phyloP scores from a whole-genome alignment of 2,329 filamentous ascomycete genomes.

The Clarireedia sp. region DNA sequence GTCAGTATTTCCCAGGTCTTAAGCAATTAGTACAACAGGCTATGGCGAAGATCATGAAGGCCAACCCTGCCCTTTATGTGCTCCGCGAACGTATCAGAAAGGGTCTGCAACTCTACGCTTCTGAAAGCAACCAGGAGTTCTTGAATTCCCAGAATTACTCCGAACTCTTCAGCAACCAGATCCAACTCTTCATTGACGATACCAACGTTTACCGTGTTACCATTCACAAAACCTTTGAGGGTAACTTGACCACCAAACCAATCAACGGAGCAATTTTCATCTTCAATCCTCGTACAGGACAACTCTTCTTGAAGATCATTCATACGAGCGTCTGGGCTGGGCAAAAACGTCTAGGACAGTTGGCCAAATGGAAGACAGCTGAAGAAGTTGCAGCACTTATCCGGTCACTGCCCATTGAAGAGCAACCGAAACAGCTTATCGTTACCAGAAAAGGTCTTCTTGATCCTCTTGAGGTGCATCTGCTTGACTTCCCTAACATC shows the following conservation, averaged over 20 bases:
- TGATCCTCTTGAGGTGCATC: conserved; percentile 92
- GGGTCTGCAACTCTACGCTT: conserved; percentile 94
- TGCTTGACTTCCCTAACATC: conserved; percentile 98
- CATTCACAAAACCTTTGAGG: conserved; percentile 99
- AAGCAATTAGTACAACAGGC: conserved; percentile 95
- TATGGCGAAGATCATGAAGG: conserved; percentile 99
- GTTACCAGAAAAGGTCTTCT: conserved; percentile 95
- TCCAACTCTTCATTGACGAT: conserved; percentile 97
- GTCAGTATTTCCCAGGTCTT: conserved; percentile 95
- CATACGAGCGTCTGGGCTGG: conserved; percentile 99
- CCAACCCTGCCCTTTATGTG: conserved; percentile 93
- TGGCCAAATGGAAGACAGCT: conserved; percentile 99
- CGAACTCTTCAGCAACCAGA: conserved; percentile 97
- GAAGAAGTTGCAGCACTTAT: conserved; percentile 99
- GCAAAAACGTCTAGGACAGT: conserved; percentile 95
- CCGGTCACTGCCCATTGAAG: conserved; percentile 88
- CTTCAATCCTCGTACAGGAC: conserved; percentile 97
- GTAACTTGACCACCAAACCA: conserved; percentile 96
- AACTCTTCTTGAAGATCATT: conserved; percentile 98
- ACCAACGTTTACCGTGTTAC: conserved; percentile 99
- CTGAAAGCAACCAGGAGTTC: conserved; percentile 98
- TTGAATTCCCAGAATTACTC: conserved; percentile 99
- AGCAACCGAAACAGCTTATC: conserved; percentile 97
- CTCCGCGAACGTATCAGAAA: conserved; percentile 96
- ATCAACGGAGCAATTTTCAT: conserved; percentile 99